Percentiles rank a stretch among this genome's conserved stretches.
Conservation (phyloP, 352 stramenopile species). For the Saprolegnia parasitica region DNA sequence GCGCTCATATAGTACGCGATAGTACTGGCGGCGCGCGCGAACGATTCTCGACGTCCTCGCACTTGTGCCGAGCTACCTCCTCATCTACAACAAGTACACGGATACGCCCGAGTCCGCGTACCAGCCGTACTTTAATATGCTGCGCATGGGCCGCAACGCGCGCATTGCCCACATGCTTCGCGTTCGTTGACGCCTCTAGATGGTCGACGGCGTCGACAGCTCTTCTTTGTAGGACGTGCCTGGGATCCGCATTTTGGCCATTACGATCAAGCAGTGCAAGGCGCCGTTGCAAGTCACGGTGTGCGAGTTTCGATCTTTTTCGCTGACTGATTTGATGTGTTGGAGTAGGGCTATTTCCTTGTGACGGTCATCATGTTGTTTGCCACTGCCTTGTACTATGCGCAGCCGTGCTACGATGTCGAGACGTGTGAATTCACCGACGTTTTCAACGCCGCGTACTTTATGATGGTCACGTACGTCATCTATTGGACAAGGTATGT, state of each 20-base stretch:
- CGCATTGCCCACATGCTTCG: constrained; percentile 49
- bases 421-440: constrained; percentile 75
- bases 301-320: no score
- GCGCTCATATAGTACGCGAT: neutral
- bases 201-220: constrained; percentile 37
- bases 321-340: neutral
- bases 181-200: constrained; percentile 53
- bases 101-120: neutral
- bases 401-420: constrained; percentile 70
- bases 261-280: constrained; percentile 37
- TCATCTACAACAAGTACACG: neutral
- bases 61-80: constrained; percentile 48
- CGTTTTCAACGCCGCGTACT: constrained; percentile 80
- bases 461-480: constrained; percentile 77
- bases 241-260: constrained; percentile 50
- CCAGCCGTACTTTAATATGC: constrained; percentile 36
- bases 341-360: constrained; percentile 48
- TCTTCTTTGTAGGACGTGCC: constrained; percentile 13
- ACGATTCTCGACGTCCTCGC: constrained; percentile 55
- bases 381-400: constrained; percentile 67
- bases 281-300: constrained; percentile 14
- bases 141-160: constrained; percentile 49
- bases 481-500: neutral
- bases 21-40: constrained; percentile 28
- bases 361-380: constrained; percentile 71